Evolutionary conservation across 495 filamentous ascomycete species (phyloP).

Genomic region (Hamigera avellanea): DNA sequence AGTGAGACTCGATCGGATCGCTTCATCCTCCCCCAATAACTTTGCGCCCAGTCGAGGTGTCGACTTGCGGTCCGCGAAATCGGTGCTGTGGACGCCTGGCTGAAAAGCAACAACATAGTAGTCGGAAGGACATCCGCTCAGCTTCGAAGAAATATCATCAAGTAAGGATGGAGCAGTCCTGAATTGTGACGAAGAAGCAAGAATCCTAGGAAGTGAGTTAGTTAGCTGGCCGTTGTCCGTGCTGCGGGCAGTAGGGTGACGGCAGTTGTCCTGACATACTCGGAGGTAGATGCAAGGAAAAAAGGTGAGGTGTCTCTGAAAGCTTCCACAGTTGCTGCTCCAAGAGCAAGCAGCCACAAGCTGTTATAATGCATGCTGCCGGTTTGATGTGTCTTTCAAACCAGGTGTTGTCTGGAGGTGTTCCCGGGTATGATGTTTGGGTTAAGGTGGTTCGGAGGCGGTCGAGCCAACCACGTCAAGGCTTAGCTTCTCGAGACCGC

Average conservation of each 20-base stretch:
- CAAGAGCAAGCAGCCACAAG: conserved; percentile 49
- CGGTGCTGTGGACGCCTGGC: conserved; percentile 58
- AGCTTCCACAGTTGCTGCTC: conserved; percentile 47
- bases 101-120: conserved; percentile 75
- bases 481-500: conserved; percentile 6
- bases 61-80: conserved; percentile 42
- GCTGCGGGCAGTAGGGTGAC: neutral
- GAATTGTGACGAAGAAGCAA: conserved; percentile 32
- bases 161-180: conserved; percentile 27
- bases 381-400: conserved; percentile 7
- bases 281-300: conserved; percentile 66
- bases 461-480: conserved; percentile 10
- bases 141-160: conserved; percentile 21
- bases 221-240: conserved; percentile 17
- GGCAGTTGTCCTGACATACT: conserved; percentile 40
- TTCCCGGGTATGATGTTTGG: conserved; percentile 8
- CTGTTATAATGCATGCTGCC: conserved; percentile 49
- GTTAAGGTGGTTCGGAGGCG: conserved; percentile 9
- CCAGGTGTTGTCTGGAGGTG: conserved; percentile 4
- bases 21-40: conserved; percentile 36
- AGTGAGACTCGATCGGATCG: conserved; percentile 34
- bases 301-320: conserved; percentile 83
- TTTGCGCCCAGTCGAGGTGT: conserved; percentile 50
- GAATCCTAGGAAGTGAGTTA: conserved; percentile 23
- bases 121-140: conserved; percentile 59